Base-by-base conservation (phyloP, 2,329 filamentous ascomycete species). In the Helotiales sp. region DNA sequence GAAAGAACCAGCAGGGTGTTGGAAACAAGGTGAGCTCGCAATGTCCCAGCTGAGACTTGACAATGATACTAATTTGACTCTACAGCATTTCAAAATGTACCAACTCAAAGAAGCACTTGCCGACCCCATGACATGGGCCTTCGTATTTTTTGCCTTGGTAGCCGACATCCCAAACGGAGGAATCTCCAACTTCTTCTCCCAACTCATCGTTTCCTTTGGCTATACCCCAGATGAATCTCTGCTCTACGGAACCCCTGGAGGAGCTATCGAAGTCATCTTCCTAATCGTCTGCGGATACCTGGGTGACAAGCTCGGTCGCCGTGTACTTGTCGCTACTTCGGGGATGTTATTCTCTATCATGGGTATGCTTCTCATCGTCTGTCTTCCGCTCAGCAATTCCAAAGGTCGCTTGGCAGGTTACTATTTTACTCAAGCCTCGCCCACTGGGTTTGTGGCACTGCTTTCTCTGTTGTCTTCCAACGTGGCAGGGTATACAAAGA, bases 1-100 rank as follows among this genome's bases (percentile, higher is more conserved):
- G 79, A 2, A 75, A 79, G 55, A 85, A 86, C 69, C 79, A 85
- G 71, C 84, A 81, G 5, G 83, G 83, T 33, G 78, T 85, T 31
- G 74, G 77, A 52, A 82, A 77, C 64, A 79, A 76, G 40, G 40
- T 44, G 19, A 15, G 40, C 40, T 13, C 40, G 40, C 40, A 10
- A 25, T 25, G 40, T 44, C 27, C 27, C 40, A 24, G 10, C n/a
- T n/a, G 22, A 10, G 24, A 5, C n/a, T 13, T 19, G 15, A 25
- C 40, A 19, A 27, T 15, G 22, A 44, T 44, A 24, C 22, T 44
- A 13, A 44, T 44, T 25, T 24, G 40, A 24, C 27, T 13, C 31
- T 34, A 34, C n/a, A 44, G 61, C 77, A 78, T 59, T 84, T 85
- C 68, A 81, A 79, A 22, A 67, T 72, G 57, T 75, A 73, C 61